These are phyloP conservation scores for Sanghuangporus baumii DNA, from an alignment of 1,284 basidiomycete species.

Conservation along the genomic window DNA sequence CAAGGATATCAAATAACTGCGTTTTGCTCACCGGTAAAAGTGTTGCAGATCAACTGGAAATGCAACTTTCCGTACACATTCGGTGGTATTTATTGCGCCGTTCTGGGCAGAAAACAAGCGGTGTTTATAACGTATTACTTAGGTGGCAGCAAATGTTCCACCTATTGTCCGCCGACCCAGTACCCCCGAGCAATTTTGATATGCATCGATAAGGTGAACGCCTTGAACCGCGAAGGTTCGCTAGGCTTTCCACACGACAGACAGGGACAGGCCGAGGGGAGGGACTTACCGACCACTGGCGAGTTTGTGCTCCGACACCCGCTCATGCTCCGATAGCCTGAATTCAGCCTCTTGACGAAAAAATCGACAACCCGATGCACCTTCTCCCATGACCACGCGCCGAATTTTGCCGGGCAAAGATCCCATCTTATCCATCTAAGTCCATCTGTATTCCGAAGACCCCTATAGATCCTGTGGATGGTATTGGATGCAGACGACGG, in stretches of 20 bases:
- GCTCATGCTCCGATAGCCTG: background rate
- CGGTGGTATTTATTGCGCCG: background rate
- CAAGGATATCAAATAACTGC: background rate
- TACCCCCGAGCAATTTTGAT: background rate
- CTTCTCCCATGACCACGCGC: constrained; percentile 1
- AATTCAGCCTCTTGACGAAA: background rate
- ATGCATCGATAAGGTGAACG: constrained; percentile 4
- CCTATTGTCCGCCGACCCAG: background rate
- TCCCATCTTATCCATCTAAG: constrained; percentile 2
- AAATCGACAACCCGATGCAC: background rate
- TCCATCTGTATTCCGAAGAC: background rate
- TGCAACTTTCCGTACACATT: background rate
- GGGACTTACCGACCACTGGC: background rate
- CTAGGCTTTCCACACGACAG: background rate
- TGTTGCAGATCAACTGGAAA: background rate
- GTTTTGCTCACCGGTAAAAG: background rate
- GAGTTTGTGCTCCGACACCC: background rate
- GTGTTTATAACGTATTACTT: background rate
- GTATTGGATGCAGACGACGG: background rate
- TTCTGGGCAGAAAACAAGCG: background rate
- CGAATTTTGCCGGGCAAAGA: constrained; percentile 3
- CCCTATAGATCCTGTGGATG: background rate
- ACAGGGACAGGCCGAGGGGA: background rate
- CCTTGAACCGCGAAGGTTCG: background rate
- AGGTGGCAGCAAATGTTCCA: background rate